Evolutionary conservation across 495 filamentous ascomycete species (phyloP), one percentile per base, ranked within the genome.

Genomic region (Neurospora sublineolata): DNA sequence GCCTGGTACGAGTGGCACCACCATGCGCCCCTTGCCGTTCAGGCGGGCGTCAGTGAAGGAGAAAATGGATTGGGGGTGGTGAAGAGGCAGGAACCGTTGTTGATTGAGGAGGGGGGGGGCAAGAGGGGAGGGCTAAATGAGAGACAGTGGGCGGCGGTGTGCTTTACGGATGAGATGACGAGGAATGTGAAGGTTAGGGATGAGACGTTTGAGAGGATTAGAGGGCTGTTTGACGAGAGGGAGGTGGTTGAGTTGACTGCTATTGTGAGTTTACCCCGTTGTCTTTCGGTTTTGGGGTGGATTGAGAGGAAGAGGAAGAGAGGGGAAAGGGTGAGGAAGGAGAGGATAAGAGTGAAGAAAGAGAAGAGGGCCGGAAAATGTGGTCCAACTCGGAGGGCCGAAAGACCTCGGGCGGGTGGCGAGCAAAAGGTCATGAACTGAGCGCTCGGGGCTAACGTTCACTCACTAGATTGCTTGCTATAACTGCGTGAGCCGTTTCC

Each of bases 401-500:
- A 27, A 4, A 27, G 8, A n/a, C 3, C 3, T 12, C n/a, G 20
- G 5, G 46, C 23, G 20, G 23, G 11, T 14, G 46, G n/a, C 46
- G 11, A 14, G 10, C 18, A 27, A 52, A 10, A 27, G 4, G 20
- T 4, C 4, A 1, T 10, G 4, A 52, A 20, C 4, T 1, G 10
- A 12, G 11, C 8, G 5, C 23, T 20, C 5, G 4, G 4, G 9
- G 11, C 46, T 58, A 2, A 58, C 46, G 1, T 12, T 14, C 2
- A 58, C 23, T 27, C 9, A 5, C 18, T 70, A 84, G 81, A 77
- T 87, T 71, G 92, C 90, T n/a, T 88, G 87, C 37, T 96, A 97
- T 78, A 96, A 96, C 78, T 93, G 91, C 79, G 93, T 97, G 12
- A 92, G 90, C 75, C 84, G 93, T 67, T 94, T 96, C 75, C 80